A percentile compares a stretch with the other conserved stretches of the same genome.
Conservation (phyloP, 2,329 filamentous ascomycete species). For the Calonectria hawksworthii region DNA sequence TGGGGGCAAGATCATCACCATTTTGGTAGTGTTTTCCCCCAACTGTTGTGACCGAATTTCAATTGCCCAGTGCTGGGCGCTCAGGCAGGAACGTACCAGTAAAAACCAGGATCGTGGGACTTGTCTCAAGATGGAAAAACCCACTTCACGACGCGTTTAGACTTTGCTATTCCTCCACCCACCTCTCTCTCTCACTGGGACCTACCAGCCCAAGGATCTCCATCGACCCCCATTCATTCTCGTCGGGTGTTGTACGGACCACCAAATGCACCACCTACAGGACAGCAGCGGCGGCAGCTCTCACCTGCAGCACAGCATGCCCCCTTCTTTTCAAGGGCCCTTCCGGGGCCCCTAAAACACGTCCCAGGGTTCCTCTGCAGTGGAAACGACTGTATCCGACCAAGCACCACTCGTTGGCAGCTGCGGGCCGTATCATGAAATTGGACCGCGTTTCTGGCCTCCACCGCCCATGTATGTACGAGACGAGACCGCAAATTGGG, state of each 20-base stretch:
- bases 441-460: constrained; percentile 25
- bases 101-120: constrained; percentile 40
- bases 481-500: constrained; percentile 28
- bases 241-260: constrained; percentile 22
- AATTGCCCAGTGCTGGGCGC: constrained; percentile 32
- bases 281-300: constrained; percentile 18
- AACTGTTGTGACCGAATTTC: constrained; percentile 27
- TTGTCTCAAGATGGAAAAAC: constrained; percentile 45
- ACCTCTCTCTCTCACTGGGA: constrained; percentile 26
- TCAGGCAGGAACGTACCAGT: constrained; percentile 40
- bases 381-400: constrained; percentile 14
- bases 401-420: constrained; percentile 17
- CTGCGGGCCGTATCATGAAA: constrained; percentile 16
- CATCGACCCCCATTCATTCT: constrained; percentile 34
- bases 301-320: constrained; percentile 20
- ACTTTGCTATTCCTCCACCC: constrained; percentile 34
- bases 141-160: constrained; percentile 42
- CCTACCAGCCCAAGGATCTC: constrained; percentile 27
- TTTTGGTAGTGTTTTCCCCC: neutral
- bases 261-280: constrained; percentile 17
- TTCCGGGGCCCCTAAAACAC: constrained; percentile 2
- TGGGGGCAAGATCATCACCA: constrained; percentile 9
- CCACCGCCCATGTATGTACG: constrained; percentile 23
- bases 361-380: constrained; percentile 21
- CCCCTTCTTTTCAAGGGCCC: constrained; percentile 2